phyloP scores from a whole-genome alignment of 495 filamentous ascomycete genomes.

The Hypoxylon crocopeplum region DNA sequence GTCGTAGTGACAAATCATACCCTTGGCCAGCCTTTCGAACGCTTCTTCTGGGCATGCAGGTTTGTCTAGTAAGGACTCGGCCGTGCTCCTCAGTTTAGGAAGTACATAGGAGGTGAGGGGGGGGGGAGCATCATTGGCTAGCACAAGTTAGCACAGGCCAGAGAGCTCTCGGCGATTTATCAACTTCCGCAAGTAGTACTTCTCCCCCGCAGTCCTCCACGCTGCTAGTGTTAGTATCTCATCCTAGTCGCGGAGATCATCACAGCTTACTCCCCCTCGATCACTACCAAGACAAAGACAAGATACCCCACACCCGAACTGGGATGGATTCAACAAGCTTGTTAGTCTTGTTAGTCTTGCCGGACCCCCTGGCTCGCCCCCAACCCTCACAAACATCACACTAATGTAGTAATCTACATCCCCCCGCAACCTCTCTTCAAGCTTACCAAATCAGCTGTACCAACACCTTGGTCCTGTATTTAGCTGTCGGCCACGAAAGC shows the following conservation, averaged over 20 bases:
- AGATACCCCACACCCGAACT: slow-evolving; percentile 29
- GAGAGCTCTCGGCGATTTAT: slow-evolving; percentile 24
- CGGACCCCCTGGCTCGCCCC: slow-evolving; percentile 14
- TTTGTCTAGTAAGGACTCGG: slow-evolving; percentile 26
- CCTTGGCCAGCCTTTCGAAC: slow-evolving; percentile 4
- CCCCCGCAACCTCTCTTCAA: no score
- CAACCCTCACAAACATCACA: no score
- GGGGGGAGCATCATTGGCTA: background rate
- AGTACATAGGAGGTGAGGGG: background rate
- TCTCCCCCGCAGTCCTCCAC: slow-evolving; percentile 25
- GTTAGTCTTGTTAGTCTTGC: background rate
- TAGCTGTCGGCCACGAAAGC: slow-evolving; percentile 19
- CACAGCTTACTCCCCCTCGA: slow-evolving; percentile 25
- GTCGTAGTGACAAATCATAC: slow-evolving; percentile 15
- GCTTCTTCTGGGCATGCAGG: slow-evolving; percentile 10
- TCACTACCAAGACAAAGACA: slow-evolving; percentile 13
- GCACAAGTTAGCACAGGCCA: background rate
- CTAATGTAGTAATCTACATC: slow-evolving; percentile 35
- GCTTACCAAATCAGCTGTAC: no score
- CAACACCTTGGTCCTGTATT: slow-evolving; percentile 10
- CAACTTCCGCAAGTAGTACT: slow-evolving; percentile 15
- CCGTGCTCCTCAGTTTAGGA: background rate
- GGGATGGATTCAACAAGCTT: slow-evolving; percentile 8
- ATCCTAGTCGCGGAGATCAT: slow-evolving; percentile 16
- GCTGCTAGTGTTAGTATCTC: slow-evolving; percentile 21